Base-by-base conservation (phyloP, 139 green algal genomes). In the Marvania coccoides region DNA sequence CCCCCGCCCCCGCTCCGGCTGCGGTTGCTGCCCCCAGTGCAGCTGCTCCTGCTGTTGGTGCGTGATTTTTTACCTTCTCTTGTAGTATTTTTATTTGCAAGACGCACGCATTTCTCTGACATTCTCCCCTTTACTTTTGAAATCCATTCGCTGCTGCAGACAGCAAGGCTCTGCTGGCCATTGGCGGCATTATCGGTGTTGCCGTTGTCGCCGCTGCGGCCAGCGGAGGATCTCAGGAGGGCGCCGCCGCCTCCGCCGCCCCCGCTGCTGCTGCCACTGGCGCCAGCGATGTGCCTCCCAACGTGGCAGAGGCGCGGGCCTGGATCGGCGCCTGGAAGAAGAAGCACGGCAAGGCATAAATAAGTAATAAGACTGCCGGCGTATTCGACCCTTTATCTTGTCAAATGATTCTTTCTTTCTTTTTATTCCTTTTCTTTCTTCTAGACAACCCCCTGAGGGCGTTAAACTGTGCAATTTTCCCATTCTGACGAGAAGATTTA, bases 321-420 rank as follows among this genome's bases (percentile, higher is more conserved):
- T 83, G 76, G 76, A 82, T 83, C 28, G 73, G 61, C 12, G 67
- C 67, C 26, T 83, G 76, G 76, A 69, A 68, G 36, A 46, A 61
- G 10, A 74, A 74, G 67, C 67, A 81, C 30, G 35, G 7, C 35
- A 75, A 75, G 59, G 13, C 34, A 48, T 66, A 23, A 66, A 23
- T 26, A n/a, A n/a, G n/a, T n/a, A n/a, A n/a, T n/a, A n/a, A n/a
- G n/a, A n/a, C n/a, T n/a, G n/a, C n/a, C n/a, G n/a, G n/a, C n/a
- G n/a, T n/a, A n/a, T n/a, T n/a, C n/a, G n/a, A n/a, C n/a, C n/a
- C n/a, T n/a, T n/a, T n/a, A n/a, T n/a, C n/a, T n/a, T n/a, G n/a
- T n/a, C n/a, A n/a, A n/a, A n/a, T n/a, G n/a, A n/a, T n/a, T n/a
- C n/a, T n/a, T n/a, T n/a, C n/a, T n/a, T n/a, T n/a, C n/a, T n/a